These are phyloP conservation scores for Hypoxylon sp. DNA, from an alignment of 2,329 filamentous ascomycete genomes.

Conservation along the genomic window DNA sequence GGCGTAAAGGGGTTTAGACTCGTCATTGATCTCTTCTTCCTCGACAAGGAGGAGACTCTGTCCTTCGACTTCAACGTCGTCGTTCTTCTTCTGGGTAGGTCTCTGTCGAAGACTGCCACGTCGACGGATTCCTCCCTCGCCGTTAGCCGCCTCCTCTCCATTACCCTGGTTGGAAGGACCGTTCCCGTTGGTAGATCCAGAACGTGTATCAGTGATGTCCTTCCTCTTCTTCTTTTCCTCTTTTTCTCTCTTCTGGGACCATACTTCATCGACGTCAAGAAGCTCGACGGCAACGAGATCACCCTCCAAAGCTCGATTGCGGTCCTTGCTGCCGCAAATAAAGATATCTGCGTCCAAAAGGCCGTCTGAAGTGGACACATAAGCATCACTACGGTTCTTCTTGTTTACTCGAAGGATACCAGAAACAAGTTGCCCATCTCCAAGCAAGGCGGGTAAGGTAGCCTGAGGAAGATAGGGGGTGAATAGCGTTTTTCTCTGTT, in stretches of 20 bases:
- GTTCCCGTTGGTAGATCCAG: slow-evolving; percentile 76
- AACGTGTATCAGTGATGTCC: slow-evolving; percentile 92
- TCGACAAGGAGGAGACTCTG: slow-evolving; percentile 96
- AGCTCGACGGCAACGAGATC: slow-evolving; percentile 96
- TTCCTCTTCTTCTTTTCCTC: slow-evolving; percentile 99
- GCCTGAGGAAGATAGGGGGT: slow-evolving; percentile 97
- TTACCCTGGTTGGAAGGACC: slow-evolving; percentile 69
- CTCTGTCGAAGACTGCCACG: slow-evolving; percentile 95
- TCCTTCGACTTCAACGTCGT: slow-evolving; percentile 97
- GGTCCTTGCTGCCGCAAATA: slow-evolving; percentile 98
- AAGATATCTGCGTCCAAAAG: slow-evolving; percentile 96
- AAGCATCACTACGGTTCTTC: slow-evolving; percentile 98
- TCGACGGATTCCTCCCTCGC: slow-evolving; percentile 87
- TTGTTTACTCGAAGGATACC: slow-evolving; percentile 98
- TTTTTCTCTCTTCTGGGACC: slow-evolving; percentile 98
- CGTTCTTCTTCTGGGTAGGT: slow-evolving; percentile 99
- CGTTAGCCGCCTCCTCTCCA: slow-evolving; percentile 66
- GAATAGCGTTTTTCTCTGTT: slow-evolving; percentile 97
- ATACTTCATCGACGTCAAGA: slow-evolving; percentile 97
- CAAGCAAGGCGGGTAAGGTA: slow-evolving; percentile 86
- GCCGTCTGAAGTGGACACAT: slow-evolving; percentile 90
- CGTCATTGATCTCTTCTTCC: slow-evolving; percentile 98
- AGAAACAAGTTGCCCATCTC: slow-evolving; percentile 92
- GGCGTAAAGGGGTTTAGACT: slow-evolving; percentile 96
- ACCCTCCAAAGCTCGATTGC: slow-evolving; percentile 94